phyloP scores from a whole-genome alignment of 768 basidiomycete species.

The Lactarius trivialis region DNA sequence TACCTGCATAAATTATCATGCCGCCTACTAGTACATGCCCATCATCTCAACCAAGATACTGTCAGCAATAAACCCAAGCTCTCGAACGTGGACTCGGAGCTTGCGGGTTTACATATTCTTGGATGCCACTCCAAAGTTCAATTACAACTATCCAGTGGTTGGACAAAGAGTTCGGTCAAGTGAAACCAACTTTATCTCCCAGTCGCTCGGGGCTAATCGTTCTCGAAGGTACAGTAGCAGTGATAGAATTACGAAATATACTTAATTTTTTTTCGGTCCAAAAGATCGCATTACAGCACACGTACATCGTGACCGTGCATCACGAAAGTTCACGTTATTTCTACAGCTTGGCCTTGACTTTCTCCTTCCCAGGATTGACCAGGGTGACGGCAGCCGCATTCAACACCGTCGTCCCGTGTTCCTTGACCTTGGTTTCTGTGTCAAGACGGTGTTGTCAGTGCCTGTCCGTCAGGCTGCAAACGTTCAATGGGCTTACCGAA shows the following conservation, averaged over 20 bases:
- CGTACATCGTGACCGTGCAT: neutral
- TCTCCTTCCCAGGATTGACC: constrained; percentile 31
- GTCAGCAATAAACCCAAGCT: no score
- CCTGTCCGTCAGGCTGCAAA: neutral
- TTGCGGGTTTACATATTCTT: no score
- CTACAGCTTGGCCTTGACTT: constrained; percentile 56
- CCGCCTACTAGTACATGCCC: no score
- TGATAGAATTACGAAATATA: neutral
- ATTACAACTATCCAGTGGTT: no score
- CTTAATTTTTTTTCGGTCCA: neutral
- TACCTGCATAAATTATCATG: no score
- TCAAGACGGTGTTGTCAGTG: neutral
- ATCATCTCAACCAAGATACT: no score
- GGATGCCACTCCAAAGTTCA: no score
- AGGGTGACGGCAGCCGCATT: constrained; percentile 80
- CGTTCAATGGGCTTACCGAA: constrained; percentile 57
- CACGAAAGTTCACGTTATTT: neutral
- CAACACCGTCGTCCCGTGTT: constrained; percentile 64
- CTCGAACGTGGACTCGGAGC: no score
- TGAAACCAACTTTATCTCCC: neutral
- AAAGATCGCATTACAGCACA: neutral
- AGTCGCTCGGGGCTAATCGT: neutral
- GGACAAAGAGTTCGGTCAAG: neutral
- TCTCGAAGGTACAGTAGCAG: neutral
- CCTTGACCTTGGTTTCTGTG: constrained; percentile 83